Base-by-base conservation (phyloP, 495 filamentous ascomycete species). In the Lineolata rhizophorae region DNA sequence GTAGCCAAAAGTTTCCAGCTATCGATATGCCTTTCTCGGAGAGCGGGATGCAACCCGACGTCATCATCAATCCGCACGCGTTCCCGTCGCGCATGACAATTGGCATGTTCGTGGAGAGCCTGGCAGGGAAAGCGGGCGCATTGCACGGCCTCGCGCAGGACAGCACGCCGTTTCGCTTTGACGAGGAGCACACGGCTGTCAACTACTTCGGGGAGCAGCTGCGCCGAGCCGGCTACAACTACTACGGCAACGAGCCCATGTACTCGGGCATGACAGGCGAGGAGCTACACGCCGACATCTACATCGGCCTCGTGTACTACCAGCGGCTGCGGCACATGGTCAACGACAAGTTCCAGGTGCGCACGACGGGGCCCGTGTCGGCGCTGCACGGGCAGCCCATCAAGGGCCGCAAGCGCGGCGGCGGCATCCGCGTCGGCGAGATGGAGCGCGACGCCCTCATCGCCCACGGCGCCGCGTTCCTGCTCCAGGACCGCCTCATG, bases 81-180 rank as follows among this genome's bases (percentile, higher is more conserved):
- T 97, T 97, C 65, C 87, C 87, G n/a, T 95, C 87, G 35, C 85
- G 87, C 54, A 97, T 97, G 87, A 97, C 87, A 16, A 97, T 97
- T 50, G 87, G 87, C 50, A 94, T 95, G 76, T 94, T 97, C 59
- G 73, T 97, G 43, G 87, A 97, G 56, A 93, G 84, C 4, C 65
- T 97, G 38, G 87, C 87, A 15, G 87, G 87, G 20, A 97, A 97
- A 57, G 65, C 84, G 12, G 87, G 87, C 8, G 76, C 87, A 19
- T 66, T 97, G 31, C 87, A 97, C 48, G 87, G 87, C 22, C 65
- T 92, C 18, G 75, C 87, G 8, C 87, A 95, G 56, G 87, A 97
- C 49, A 81, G 67, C 25, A 93, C 85, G 2, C 87, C 87, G 8
- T 97, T 91, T 67, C 67, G 71, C 35, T 97, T 95, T 50, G 76